Percentiles rank a stretch among this genome's conserved stretches.
Evolutionary conservation across 441 rosid genomes (phyloP).

Genomic region (Jatropha multifida): DNA sequence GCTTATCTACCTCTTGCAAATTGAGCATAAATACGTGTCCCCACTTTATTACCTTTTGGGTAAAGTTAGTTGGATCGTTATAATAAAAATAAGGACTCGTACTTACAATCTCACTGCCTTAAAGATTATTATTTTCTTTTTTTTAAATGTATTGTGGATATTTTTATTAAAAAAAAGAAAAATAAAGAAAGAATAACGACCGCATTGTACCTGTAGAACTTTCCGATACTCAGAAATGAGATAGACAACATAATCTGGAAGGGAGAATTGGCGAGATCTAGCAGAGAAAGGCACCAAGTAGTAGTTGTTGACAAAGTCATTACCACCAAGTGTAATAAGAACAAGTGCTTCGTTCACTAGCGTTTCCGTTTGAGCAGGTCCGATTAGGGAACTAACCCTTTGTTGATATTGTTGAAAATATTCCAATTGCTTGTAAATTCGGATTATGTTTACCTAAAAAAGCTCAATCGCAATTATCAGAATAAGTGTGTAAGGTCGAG

Average conservation of each 20-base stretch:
- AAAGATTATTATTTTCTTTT: too few relatives aligned
- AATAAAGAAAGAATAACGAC: neutral
- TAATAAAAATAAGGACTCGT: too few relatives aligned
- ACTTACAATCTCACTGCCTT: too few relatives aligned
- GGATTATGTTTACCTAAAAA: conserved; percentile 67
- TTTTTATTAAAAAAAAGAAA: too few relatives aligned
- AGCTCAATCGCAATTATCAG: neutral
- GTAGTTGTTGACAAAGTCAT: conserved; percentile 93
- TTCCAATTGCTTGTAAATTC: conserved; percentile 58
- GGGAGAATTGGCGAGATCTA: conserved; percentile 79
- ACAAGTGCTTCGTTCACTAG: conserved; percentile 66
- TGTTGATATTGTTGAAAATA: conserved; percentile 77
- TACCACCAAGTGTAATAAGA: conserved; percentile 84
- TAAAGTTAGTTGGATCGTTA: too few relatives aligned
- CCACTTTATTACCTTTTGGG: neutral
- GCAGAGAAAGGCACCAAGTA: conserved; percentile 81
- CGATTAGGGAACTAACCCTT: conserved; percentile 57
- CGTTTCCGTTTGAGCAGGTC: conserved; percentile 47
- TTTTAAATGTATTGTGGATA: too few relatives aligned
- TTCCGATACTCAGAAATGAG: conserved; percentile 84
- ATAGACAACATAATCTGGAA: conserved; percentile 67
- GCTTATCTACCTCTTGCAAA: conserved; percentile 20
- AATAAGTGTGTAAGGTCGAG: too few relatives aligned
- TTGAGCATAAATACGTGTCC: conserved; percentile 9
- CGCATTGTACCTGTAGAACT: conserved; percentile 44